These are phyloP conservation scores for Talaromyces verruculosus DNA, from an alignment of 2,329 filamentous ascomycete genomes.

Conservation along the genomic window DNA sequence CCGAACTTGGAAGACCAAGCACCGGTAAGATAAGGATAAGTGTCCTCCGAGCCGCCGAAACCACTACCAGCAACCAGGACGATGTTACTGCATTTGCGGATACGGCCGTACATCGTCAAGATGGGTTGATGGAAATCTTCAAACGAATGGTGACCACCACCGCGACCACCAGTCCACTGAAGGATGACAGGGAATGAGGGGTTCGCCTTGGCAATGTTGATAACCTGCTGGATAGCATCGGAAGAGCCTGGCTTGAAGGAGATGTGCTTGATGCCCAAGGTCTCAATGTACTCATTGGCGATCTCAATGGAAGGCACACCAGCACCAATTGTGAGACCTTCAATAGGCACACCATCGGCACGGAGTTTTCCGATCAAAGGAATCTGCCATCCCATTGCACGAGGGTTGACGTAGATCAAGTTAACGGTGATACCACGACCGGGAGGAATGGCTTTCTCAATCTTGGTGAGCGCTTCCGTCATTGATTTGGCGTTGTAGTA, in stretches of 20 bases:
- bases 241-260: constrained; percentile 89
- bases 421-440: constrained; percentile 88
- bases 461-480: constrained; percentile 79
- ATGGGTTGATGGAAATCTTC: constrained; percentile 95
- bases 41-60: constrained; percentile 86
- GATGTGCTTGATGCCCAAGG: constrained; percentile 88
- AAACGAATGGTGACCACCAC: constrained; percentile 90
- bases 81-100: constrained; percentile 81
- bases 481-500: constrained; percentile 82
- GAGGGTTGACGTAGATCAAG: constrained; percentile 85
- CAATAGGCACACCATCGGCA: constrained; percentile 83
- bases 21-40: constrained; percentile 88
- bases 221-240: constrained; percentile 82
- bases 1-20: constrained; percentile 83
- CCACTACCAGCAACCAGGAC: constrained; percentile 87
- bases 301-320: constrained; percentile 93
- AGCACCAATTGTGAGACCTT: constrained; percentile 87
- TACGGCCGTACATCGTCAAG: constrained; percentile 84
- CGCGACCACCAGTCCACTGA: constrained; percentile 93
- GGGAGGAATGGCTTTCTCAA: constrained; percentile 78
- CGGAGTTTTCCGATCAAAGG: constrained; percentile 77
- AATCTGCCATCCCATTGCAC: constrained; percentile 90
- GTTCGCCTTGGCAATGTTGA: constrained; percentile 93
- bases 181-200: constrained; percentile 88
- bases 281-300: constrained; percentile 90